Evolutionary conservation across 2,329 filamentous ascomycete species (phyloP).

Genomic region (Aspergillus fumigatus): DNA sequence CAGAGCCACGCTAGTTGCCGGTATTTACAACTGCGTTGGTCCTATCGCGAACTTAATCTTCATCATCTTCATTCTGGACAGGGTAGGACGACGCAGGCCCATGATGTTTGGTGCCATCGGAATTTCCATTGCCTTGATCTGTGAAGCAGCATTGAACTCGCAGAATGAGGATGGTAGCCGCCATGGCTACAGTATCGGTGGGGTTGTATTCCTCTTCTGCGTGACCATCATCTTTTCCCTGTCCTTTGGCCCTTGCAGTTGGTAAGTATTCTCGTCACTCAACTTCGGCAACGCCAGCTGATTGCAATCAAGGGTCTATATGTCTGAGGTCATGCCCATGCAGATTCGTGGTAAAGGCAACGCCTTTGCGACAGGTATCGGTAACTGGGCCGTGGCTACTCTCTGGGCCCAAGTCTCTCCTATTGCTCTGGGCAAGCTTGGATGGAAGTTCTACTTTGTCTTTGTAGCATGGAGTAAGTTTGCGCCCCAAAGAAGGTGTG

Average conservation of each 20-base stretch:
- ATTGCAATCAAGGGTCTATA: conserved; percentile 55
- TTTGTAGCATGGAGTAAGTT: conserved; percentile 49
- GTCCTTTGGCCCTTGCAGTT: conserved; percentile 51
- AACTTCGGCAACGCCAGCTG: neutral
- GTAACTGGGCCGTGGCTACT: conserved; percentile 57
- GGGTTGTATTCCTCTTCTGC: conserved; percentile 63
- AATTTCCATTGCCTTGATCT: conserved; percentile 55
- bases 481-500: neutral
- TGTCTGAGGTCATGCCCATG: conserved; percentile 63
- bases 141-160: conserved; percentile 57
- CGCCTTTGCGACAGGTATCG: conserved; percentile 55
- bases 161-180: conserved; percentile 41
- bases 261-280: conserved; percentile 12
- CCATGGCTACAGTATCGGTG: conserved; percentile 52
- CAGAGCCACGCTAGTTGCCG: conserved; percentile 51
- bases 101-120: conserved; percentile 51
- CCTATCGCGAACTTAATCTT: conserved; percentile 42
- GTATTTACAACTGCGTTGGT: conserved; percentile 58
- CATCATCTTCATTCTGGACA: conserved; percentile 54
- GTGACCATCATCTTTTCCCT: conserved; percentile 57
- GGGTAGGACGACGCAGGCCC: conserved; percentile 49
- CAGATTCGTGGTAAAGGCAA: conserved; percentile 58
- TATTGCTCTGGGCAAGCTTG: conserved; percentile 45
- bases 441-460: conserved; percentile 55
- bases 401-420: conserved; percentile 58